These are phyloP conservation scores for Gossypium raimondii DNA, from an alignment of 345 rosid species.

Conservation along the genomic window DNA sequence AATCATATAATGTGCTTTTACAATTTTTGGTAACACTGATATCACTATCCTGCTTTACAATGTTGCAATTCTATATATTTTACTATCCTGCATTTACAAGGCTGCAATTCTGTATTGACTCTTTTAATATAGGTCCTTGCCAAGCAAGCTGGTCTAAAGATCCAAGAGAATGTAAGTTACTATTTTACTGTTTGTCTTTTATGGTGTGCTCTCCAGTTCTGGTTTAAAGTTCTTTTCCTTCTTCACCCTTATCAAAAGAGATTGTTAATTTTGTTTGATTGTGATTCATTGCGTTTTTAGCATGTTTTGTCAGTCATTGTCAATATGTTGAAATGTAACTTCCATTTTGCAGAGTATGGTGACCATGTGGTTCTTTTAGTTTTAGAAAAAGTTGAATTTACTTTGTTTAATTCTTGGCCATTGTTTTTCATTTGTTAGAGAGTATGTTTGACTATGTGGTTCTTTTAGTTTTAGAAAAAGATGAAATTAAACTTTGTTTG, in stretches of 20 bases:
- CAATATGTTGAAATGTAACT: not conserved
- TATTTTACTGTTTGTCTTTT: not conserved
- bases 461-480: not conserved
- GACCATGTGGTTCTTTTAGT: conserved; percentile 1
- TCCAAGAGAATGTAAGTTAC: conserved; percentile 77
- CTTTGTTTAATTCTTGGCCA: not conserved
- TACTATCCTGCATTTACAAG: not conserved
- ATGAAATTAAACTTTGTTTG: not conserved
- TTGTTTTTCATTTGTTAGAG: not conserved
- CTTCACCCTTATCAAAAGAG: not conserved
- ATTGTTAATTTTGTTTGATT: not conserved
- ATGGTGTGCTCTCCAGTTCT: not conserved
- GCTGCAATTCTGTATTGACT: conserved; percentile 3
- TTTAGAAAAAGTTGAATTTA: not conserved
- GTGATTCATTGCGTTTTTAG: not conserved
- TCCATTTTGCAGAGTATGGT: not conserved
- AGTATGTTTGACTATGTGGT: not conserved
- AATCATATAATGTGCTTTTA: not conserved
- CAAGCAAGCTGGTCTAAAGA: conserved; percentile 94
- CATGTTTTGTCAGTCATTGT: not conserved
- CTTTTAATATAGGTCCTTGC: conserved; percentile 55
- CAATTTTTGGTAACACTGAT: not conserved
- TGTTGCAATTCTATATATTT: not conserved
- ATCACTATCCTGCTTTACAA: not conserved
- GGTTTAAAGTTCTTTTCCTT: not conserved